Evolutionary conservation across 805 yeast genomes (phyloP).

Genomic region (Limtongia smithiae): DNA sequence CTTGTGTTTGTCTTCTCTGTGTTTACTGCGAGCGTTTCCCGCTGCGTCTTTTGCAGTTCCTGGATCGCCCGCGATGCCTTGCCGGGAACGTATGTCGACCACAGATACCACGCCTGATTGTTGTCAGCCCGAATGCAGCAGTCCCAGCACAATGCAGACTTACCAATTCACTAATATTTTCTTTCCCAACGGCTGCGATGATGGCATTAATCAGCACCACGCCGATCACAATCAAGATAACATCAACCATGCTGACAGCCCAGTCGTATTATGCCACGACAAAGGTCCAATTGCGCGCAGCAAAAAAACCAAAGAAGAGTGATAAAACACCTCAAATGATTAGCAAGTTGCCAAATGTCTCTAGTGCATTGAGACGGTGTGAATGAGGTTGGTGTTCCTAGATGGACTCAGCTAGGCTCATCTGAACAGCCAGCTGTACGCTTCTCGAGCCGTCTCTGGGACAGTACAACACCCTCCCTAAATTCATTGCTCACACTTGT

Average conservation of each 20-base stretch:
- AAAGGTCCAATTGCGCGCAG: too few species aligned
- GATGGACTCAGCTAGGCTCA: too few species aligned
- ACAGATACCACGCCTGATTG: conserved; percentile 25
- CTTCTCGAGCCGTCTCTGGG: too few species aligned
- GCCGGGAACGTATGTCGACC: conserved; percentile 10
- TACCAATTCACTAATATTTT: conserved; percentile 33
- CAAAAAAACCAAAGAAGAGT: too few species aligned
- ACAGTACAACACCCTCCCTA: too few species aligned
- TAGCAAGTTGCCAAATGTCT: too few species aligned
- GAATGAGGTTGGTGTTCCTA: too few species aligned
- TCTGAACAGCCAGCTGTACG: too few species aligned
- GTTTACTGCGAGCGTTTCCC: conserved; percentile 48
- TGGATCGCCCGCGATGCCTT: conserved; percentile 31
- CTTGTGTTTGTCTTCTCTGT: conserved; percentile 58
- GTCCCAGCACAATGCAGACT: not conserved
- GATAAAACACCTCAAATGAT: too few species aligned
- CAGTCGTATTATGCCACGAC: too few species aligned
- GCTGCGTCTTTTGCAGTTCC: conserved; percentile 38
- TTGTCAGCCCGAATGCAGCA: conserved; percentile 18
- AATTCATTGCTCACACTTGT: too few species aligned
- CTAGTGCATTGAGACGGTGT: too few species aligned
- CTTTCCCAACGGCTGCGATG: conserved; percentile 41
- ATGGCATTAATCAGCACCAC: conserved; percentile 42
- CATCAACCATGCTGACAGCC: conserved; percentile 20
- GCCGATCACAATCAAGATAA: conserved; percentile 33